Evolutionary conservation across 2,329 filamentous ascomycete species (phyloP).

Genomic region (Aspergillus sp.): DNA sequence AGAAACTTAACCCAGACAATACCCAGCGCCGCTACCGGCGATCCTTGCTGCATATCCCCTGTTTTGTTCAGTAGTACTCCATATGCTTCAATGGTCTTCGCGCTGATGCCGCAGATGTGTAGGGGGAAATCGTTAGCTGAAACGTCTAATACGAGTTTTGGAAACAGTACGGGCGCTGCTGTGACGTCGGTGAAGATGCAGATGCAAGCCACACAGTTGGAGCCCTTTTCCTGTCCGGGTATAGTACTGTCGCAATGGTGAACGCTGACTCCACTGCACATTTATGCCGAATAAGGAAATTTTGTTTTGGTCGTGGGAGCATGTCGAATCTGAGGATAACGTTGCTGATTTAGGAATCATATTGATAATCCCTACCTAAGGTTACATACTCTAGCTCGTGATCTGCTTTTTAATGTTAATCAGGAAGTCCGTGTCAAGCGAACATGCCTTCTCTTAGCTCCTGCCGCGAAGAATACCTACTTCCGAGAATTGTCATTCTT

Average conservation of each 20-base stretch:
- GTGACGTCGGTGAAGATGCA: background rate
- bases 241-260: background rate
- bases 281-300: background rate
- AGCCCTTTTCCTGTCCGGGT: background rate
- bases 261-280: background rate
- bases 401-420: no score
- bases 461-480: no score
- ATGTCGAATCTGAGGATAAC: background rate
- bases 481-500: no score
- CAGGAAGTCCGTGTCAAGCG: no score
- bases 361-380: background rate
- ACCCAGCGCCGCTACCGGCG: constrained; percentile 1
- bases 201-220: background rate
- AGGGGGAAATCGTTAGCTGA: no score
- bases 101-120: no score
- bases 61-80: background rate
- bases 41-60: constrained; percentile 3
- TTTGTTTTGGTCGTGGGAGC: background rate
- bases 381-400: no score
- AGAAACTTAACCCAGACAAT: background rate
- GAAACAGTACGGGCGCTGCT: no score
- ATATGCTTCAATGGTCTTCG: no score
- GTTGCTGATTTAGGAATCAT: background rate
- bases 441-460: no score
- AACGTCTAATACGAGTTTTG: no score